Conservation (phyloP, 805 yeast genomes). For the Nakazawaea populi region DNA sequence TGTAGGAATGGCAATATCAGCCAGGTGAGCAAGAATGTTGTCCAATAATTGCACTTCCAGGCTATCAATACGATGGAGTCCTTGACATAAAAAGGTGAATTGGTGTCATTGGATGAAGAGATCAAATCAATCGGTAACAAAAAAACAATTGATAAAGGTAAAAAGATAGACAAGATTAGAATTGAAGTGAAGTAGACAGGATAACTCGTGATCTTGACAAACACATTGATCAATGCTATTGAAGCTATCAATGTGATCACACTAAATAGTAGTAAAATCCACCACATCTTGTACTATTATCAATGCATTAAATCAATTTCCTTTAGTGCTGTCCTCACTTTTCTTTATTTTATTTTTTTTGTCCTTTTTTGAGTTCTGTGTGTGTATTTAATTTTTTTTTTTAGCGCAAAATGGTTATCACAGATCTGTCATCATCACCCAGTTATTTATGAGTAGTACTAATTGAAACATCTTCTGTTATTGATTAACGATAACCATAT, state of each 20-base stretch:
- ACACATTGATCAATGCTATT: conserved; percentile 28
- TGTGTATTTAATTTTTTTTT: too few relatives aligned
- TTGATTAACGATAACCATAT: too few relatives aligned
- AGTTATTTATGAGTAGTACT: too few relatives aligned
- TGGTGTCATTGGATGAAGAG: conserved; percentile 34
- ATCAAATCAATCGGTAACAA: conserved; percentile 72
- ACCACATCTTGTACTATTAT: conserved; percentile 10
- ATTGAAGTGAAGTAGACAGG: conserved; percentile 41
- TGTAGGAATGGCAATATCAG: conserved; percentile 64
- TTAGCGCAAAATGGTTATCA: too few relatives aligned
- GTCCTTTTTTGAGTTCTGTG: too few relatives aligned
- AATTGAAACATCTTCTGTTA: too few relatives aligned
- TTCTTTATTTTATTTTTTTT: too few relatives aligned
- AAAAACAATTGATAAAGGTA: conserved; percentile 71
- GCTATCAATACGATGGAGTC: conserved; percentile 42
- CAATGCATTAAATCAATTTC: too few relatives aligned
- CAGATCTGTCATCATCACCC: too few relatives aligned
- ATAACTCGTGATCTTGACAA: conserved; percentile 26
- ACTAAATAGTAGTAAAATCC: conserved; percentile 20
- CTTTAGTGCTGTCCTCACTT: too few relatives aligned
- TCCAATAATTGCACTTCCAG: conserved; percentile 80
- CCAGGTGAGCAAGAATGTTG: conserved; percentile 79
- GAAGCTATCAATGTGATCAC: conserved; percentile 24
- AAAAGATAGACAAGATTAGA: conserved; percentile 53
- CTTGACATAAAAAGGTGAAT: conserved; percentile 38